These are phyloP conservation scores for Margaritispora aquatica DNA, from an alignment of 495 filamentous ascomycete genomes.

Conservation along the genomic window DNA sequence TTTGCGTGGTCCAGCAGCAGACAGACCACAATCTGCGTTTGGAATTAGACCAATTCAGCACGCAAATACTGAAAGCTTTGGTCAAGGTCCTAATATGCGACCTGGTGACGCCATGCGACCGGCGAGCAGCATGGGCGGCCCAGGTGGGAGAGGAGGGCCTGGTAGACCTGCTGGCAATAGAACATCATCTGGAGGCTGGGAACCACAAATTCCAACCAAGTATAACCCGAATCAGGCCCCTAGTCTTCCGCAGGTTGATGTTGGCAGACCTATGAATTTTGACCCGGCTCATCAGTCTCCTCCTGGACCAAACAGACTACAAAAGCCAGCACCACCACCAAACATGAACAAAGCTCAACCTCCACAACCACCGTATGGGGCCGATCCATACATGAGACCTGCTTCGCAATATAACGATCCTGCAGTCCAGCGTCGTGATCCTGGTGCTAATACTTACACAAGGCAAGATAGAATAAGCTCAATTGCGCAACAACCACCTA, in stretches of 20 bases:
- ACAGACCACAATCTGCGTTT: slow-evolving; percentile 61
- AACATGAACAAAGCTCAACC: slow-evolving; percentile 20
- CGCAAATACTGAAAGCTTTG: slow-evolving; percentile 12
- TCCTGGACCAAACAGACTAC: background rate
- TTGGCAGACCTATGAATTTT: slow-evolving; percentile 9
- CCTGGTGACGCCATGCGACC: slow-evolving; percentile 11
- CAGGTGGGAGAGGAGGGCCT: slow-evolving; percentile 6
- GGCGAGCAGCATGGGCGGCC: slow-evolving; percentile 20
- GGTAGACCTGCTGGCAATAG: slow-evolving; percentile 16
- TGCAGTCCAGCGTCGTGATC: slow-evolving; percentile 12
- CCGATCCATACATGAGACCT: background rate
- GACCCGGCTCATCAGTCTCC: slow-evolving; percentile 2
- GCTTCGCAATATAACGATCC: slow-evolving; percentile 3
- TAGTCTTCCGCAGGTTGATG: slow-evolving; percentile 10
- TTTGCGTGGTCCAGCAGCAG: slow-evolving; percentile 34
- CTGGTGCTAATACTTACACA: slow-evolving; percentile 8
- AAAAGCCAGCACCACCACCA: slow-evolving; percentile 9
- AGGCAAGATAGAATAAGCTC: slow-evolving; percentile 20
- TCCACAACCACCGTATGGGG: slow-evolving; percentile 8
- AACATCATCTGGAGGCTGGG: slow-evolving; percentile 30
- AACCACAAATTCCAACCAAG: slow-evolving; percentile 33
- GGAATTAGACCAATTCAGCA: slow-evolving; percentile 46
- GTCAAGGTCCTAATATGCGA: slow-evolving; percentile 1
- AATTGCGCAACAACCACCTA: slow-evolving; percentile 9
- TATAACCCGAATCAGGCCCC: slow-evolving; percentile 22